Evolutionary conservation across 1,284 basidiomycete species (phyloP), one percentile per base, ranked within the genome.

Genomic region (Heterobasidion occidentale): DNA sequence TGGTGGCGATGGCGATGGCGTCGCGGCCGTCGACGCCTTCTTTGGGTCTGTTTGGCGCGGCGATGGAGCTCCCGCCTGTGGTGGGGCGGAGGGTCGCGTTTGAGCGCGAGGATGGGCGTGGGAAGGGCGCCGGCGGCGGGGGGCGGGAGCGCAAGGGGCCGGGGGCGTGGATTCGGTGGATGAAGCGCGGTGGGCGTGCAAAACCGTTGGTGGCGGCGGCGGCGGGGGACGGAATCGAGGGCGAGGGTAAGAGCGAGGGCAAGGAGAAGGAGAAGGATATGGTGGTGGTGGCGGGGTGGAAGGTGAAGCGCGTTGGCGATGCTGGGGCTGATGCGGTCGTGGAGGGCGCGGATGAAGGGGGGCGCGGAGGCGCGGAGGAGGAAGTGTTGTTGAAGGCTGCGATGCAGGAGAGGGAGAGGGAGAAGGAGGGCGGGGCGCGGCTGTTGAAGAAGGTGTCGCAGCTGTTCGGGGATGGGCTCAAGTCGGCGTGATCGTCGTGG

Each of bases 371-470:
- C 20, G n/a, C 17, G 38, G 11, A 27, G 5, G 46, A 5, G 15
- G 12, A 2, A 35, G 4, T 38, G n/a, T 15, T 36, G 9, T 36
- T 47, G 36, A 15, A 36, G 35, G 17, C 45, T 27, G 46, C 53
- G 14, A n/a, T 35, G 27, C 33, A n/a, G 15, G 14, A 50, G 27
- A 27, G 27, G 27, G 27, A 27, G 27, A 27, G 14, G 36, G 34
- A 11, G 56, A 58, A 54, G 51, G 54, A 27, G 47, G 48, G 33
- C 38, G 54, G 60, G 15, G 51, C 54, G 19, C 54, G 60, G 12
- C 47, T 61, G 27, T 27, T 61, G 34, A 61, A 53, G 54, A 61
- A 61, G 44, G 60, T 61, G 12, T 61, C 60, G n/a, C 60, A 60
- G 45, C 58, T 59, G 33, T 61, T 61, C 53, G 54, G 36, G n/a